Base-by-base conservation (phyloP, 2,329 filamentous ascomycete species). In the Fusarium sp. region DNA sequence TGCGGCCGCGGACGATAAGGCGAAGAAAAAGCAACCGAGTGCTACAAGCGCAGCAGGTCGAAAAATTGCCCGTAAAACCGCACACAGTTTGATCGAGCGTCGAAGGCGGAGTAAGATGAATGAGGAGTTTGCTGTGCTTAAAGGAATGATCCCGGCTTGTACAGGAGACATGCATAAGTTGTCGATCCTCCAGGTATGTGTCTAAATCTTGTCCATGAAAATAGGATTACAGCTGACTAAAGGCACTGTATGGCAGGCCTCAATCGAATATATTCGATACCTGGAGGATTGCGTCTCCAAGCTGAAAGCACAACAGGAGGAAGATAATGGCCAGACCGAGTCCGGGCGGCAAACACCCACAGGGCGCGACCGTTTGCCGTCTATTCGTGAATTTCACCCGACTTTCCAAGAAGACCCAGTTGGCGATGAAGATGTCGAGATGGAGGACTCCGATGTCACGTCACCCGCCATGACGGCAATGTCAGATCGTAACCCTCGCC, bases 81-180 rank as follows among this genome's bases (percentile, higher is more conserved):
- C 96, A 17, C 96, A 99, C 80, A 98, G 95, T 79, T 84, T 98
- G 75, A 99, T 98, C 77, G 96, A 99, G 84, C 88, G 96, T 51
- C 87, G 96, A 66, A 87, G 96, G 77, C 88, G 96, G 71, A 97
- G 94, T 18, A 99, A 98, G 86, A 99, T 98, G 96, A 98, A 99
- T 77, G 96, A 98, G 81, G 96, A 98, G 84, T 98, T 98, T 84
- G 93, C 91, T 5, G 93, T 97, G 22, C 85, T 98, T 74, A 98
- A 98, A 84, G 90, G 92, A 78, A 95, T 99, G 93, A 97, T 98
- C 65, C 96, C 96, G 2, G 96, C 96, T 5, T 98, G 96, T 82
- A 91, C 90, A n/a, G 95, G 95, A 12, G 96, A 98, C 79, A 98
- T 98, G 96, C 96, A 98, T 83, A 99, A 99, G 84, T 85, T 98